Percentiles rank a stretch among this genome's conserved stretches.
Conservation (phyloP, 2,329 filamentous ascomycete species). For the Cucurbitaria berberidis region DNA sequence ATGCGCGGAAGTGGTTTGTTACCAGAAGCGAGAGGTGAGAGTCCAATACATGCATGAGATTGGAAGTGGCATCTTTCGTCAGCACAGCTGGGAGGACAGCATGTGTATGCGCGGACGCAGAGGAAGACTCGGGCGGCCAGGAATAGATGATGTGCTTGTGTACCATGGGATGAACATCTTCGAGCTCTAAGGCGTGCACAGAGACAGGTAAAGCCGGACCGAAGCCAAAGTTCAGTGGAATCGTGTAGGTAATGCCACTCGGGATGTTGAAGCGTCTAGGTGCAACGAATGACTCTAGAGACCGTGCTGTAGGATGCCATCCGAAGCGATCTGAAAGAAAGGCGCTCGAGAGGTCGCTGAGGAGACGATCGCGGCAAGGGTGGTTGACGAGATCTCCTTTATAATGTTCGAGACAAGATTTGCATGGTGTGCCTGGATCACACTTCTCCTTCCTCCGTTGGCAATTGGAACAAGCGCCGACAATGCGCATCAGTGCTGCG, state of each 20-base stretch:
- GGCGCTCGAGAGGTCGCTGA: constrained; percentile 34
- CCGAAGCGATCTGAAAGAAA: constrained; percentile 43
- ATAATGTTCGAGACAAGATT: constrained; percentile 47
- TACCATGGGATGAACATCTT: constrained; percentile 20
- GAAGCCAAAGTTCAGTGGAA: constrained; percentile 45
- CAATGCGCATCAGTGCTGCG: constrained; percentile 46
- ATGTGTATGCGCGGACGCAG: constrained; percentile 26
- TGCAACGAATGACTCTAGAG: constrained; percentile 33
- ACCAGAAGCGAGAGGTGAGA: constrained; percentile 43
- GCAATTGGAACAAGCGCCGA: constrained; percentile 46
- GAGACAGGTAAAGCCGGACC: constrained; percentile 34
- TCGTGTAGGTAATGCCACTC: constrained; percentile 29
- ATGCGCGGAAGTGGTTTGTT: constrained; percentile 40
- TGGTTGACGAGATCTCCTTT: constrained; percentile 44
- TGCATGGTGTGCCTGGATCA: constrained; percentile 50
- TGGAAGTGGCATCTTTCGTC: constrained; percentile 20
- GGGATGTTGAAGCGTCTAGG: constrained; percentile 22
- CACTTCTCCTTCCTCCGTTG: constrained; percentile 47
- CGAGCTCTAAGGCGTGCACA: constrained; percentile 34
- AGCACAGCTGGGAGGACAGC: constrained; percentile 46
- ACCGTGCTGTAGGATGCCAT: constrained; percentile 45
- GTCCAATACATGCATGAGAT: constrained; percentile 34
- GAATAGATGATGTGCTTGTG: constrained; percentile 48
- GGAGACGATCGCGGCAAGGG: constrained; percentile 44
- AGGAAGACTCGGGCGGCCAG: constrained; percentile 39